Evolutionary conservation across 1,284 basidiomycete species (phyloP).

Genomic region (Fomitopsis pinicola): DNA sequence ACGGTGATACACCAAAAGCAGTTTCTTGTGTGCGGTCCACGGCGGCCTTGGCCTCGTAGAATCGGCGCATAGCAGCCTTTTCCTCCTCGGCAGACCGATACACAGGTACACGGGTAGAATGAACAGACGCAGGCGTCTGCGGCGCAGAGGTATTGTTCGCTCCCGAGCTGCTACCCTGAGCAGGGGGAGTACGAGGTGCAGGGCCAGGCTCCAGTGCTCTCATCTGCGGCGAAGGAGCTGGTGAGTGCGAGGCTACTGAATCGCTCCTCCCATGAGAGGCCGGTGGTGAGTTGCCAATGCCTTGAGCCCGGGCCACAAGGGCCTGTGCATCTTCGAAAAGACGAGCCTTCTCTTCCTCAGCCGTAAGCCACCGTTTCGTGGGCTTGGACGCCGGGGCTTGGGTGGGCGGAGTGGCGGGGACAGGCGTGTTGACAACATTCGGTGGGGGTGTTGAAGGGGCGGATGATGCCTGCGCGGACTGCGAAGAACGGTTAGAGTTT

Average conservation of each 20-base stretch:
- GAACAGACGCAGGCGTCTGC: background rate
- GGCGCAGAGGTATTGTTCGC: background rate
- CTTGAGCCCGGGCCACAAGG: constrained; percentile 32
- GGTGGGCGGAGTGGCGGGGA: constrained; percentile 1
- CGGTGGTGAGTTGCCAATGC: constrained; percentile 8
- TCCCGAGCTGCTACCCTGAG: background rate
- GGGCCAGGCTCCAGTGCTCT: background rate
- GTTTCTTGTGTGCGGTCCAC: constrained; percentile 50
- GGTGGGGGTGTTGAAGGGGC: constrained; percentile 3
- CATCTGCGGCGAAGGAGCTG: background rate
- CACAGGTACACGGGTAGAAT: background rate
- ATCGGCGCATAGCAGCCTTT: constrained; percentile 63
- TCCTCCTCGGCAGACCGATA: constrained; percentile 44
- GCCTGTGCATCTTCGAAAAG: constrained; percentile 67
- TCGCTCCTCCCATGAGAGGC: constrained; percentile 26
- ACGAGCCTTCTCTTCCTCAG: constrained; percentile 69
- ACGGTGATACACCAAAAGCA: constrained; percentile 25
- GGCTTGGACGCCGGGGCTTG: constrained; percentile 2
- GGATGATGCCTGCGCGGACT: background rate
- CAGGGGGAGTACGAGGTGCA: background rate
- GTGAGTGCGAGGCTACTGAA: background rate
- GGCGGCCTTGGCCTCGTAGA: constrained; percentile 66
- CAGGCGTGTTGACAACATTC: constrained; percentile 4
- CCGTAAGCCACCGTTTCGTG: constrained; percentile 47
- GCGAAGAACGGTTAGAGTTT: background rate